Conservation (phyloP, 2,329 filamentous ascomycete genomes). For the Paraconiothyrium brasiliense region DNA sequence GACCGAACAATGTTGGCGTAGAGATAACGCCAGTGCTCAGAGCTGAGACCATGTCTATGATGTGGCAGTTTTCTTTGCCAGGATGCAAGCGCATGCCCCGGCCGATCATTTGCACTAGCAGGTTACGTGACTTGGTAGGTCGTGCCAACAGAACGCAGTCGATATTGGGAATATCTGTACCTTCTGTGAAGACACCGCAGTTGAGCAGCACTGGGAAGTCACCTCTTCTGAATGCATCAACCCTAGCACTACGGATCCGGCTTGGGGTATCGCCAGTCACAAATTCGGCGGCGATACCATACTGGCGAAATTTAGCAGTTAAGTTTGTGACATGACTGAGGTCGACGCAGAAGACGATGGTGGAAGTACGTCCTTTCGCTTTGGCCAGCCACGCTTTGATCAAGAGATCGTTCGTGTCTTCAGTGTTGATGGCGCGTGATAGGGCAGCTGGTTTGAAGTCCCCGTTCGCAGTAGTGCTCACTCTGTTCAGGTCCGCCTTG, state of each 20-base stretch:
- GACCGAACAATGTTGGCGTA: slow-evolving; percentile 89
- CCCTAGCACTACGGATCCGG: slow-evolving; percentile 71
- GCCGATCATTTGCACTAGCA: slow-evolving; percentile 97
- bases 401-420: slow-evolving; percentile 81
- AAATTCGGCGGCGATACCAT: slow-evolving; percentile 83
- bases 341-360: slow-evolving; percentile 94
- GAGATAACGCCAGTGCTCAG: slow-evolving; percentile 86
- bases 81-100: slow-evolving; percentile 85
- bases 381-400: slow-evolving; percentile 87
- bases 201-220: slow-evolving; percentile 91
- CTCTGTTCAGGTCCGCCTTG: slow-evolving; percentile 78
- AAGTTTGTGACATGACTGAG: slow-evolving; percentile 80
- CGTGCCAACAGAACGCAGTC: slow-evolving; percentile 90
- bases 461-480: slow-evolving; percentile 71
- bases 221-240: slow-evolving; percentile 78
- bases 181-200: slow-evolving; percentile 96
- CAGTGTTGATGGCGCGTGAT: slow-evolving; percentile 83
- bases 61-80: slow-evolving; percentile 86
- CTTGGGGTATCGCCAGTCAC: slow-evolving; percentile 85
- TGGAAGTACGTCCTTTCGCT: slow-evolving; percentile 78
- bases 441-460: slow-evolving; percentile 85
- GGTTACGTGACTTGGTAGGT: slow-evolving; percentile 90
- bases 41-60: slow-evolving; percentile 95
- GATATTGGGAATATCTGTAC: slow-evolving; percentile 96
- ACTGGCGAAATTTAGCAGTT: slow-evolving; percentile 76